Evolutionary conservation across 345 rosid species (phyloP), one percentile per base, ranked within the genome.

Genomic region (Euphorbia pulcherrima): DNA sequence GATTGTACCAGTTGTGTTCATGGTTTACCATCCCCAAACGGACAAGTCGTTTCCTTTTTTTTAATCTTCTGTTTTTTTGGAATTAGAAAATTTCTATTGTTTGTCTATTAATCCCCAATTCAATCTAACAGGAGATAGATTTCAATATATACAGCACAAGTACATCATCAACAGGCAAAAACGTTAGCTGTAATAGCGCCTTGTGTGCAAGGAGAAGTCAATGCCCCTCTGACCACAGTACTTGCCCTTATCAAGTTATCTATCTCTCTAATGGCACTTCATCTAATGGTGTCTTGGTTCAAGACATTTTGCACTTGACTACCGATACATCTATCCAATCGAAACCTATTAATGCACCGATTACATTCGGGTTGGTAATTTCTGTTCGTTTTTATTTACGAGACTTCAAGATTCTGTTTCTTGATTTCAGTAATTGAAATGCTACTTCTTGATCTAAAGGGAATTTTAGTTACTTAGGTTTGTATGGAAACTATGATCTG

Each of bases 181-280:
- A 69, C 23, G 84, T 92, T 66, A 55, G 81, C 68, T 92, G 97
- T 77, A 79, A 71, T 82, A 92, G 85, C 79, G 20, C 67, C 8
- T 62, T 78, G 73, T 92, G 97, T 68, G 65, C 79, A 50, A 74
- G 33, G 62, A 76, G 72, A 52, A 79, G 57, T 41, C 72, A n/a
- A 47, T 92, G 97, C 28, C 26, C 87, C 53, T 81, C 91, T 2
- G 71, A 84, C 73, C 56, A 29, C 55, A 83, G 81, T 68, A 58
- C 72, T 67, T 92, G 97, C 67, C 87, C 88, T 13, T 92, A 89
- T 74, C 82, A 78, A 64, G 81, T 85, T 51, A 27, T 57, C 16
- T 92, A 92, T 79, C 90, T 92, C 48, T 89, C 96, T 26, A 83
- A 85, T 64, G 83, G 75, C 61, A 92, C 97, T 62, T 78, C 90